Percentiles rank a stretch among this genome's conserved stretches.
These are phyloP conservation scores for Pseudocohnilembus persalinus DNA, from an alignment of 169 alveolate species.

Conservation along the genomic window DNA sequence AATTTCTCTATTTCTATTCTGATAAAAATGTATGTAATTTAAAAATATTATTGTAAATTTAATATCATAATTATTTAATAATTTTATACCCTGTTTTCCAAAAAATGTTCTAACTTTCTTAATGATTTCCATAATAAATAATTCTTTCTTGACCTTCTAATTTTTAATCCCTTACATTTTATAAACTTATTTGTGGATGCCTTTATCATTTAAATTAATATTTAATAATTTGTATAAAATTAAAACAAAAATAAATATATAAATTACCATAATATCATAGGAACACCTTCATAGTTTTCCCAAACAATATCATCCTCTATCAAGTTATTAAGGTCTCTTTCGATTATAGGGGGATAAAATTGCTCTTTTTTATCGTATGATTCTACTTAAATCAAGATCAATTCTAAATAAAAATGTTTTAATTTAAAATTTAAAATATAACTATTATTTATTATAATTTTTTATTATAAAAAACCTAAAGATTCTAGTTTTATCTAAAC, in stretches of 20 bases:
- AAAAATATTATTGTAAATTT: too few species aligned
- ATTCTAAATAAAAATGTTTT: background rate
- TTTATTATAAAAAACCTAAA: background rate
- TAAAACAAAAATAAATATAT: conserved; percentile 10
- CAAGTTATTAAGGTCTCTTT: background rate
- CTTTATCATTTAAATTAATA: background rate
- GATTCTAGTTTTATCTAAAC: background rate
- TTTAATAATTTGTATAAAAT: background rate
- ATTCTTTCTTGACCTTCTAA: background rate
- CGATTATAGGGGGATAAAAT: background rate
- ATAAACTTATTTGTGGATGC: background rate
- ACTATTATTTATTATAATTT: background rate
- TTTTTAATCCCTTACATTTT: background rate
- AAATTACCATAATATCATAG: conserved; percentile 44
- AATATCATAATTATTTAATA: too few species aligned
- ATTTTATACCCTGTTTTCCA: too few species aligned
- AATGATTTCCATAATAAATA: background rate
- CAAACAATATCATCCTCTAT: conserved; percentile 21
- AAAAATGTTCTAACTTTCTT: background rate
- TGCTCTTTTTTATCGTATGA: background rate
- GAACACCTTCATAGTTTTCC: conserved; percentile 33
- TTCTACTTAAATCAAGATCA: background rate
- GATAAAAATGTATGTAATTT: too few species aligned
- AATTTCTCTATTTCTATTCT: background rate
- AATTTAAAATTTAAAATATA: background rate